Evolutionary conservation across 805 yeast genomes (phyloP).

Genomic region (Candida tallmaniae): DNA sequence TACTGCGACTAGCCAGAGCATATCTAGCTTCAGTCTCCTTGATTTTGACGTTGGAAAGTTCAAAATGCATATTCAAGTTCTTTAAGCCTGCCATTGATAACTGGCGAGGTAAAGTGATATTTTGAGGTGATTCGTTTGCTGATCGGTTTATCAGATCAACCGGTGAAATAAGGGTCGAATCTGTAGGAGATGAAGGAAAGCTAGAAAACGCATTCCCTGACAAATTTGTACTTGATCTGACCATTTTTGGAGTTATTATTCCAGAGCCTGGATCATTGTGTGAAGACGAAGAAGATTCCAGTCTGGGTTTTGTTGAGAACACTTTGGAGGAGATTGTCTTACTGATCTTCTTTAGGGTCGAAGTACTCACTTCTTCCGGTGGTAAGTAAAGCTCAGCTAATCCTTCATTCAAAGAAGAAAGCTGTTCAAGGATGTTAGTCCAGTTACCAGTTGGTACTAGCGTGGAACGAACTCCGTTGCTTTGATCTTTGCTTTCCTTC

Average conservation of each 20-base stretch:
- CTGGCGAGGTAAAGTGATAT: slow-evolving; percentile 25
- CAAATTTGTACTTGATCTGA: too few relatives aligned
- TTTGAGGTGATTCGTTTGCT: slow-evolving; percentile 6
- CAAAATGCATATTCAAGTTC: slow-evolving; percentile 30
- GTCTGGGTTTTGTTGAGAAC: slow-evolving; percentile 1
- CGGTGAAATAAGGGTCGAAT: slow-evolving; percentile 6
- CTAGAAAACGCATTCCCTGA: too few relatives aligned
- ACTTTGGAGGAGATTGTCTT: slow-evolving; percentile 8
- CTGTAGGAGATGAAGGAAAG: slow-evolving; percentile 2
- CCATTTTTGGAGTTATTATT: too few relatives aligned
- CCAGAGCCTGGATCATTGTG: too few relatives aligned
- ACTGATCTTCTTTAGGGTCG: slow-evolving; percentile 11
- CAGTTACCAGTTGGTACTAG: slow-evolving; percentile 10
- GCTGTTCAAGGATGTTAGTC: slow-evolving; percentile 10
- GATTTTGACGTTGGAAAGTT: slow-evolving; percentile 18
- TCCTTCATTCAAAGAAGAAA: slow-evolving; percentile 6
- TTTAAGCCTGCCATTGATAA: slow-evolving; percentile 28
- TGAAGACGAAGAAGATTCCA: too few relatives aligned
- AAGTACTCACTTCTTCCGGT: not conserved
- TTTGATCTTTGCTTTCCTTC: not conserved
- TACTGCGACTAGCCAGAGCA: slow-evolving; percentile 7
- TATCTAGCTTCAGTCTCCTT: slow-evolving; percentile 25
- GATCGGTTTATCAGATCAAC: slow-evolving; percentile 5
- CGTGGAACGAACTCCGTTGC: slow-evolving; percentile 6
- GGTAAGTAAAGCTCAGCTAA: slow-evolving; percentile 1